A percentile compares a stretch with the other conserved stretches of the same genome.
Conservation (phyloP, 169 alveolate species). For the Eimeria sp. region DNA sequence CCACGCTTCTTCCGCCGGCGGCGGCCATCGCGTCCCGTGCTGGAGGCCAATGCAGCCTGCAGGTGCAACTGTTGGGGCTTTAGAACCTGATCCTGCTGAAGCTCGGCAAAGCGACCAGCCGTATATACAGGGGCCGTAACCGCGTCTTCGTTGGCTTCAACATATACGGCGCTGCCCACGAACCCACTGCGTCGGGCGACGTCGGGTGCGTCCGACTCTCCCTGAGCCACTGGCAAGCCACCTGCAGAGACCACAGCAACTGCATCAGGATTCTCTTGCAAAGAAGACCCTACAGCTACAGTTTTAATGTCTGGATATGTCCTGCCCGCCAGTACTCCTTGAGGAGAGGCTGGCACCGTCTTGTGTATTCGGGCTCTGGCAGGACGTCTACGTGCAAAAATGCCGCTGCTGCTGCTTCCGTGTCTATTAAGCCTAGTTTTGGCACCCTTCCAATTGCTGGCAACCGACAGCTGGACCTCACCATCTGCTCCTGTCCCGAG, state of each 20-base stretch:
- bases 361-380: neutral
- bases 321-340: neutral
- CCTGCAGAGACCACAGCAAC: neutral
- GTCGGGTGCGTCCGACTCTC: neutral
- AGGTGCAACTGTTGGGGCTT: neutral
- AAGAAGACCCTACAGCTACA: neutral
- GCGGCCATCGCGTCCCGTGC: conserved; percentile 56
- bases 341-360: neutral
- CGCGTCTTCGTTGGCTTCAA: neutral
- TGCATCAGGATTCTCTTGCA: neutral
- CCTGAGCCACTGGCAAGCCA: neutral
- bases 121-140: neutral
- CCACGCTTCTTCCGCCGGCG: conserved; percentile 65
- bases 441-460: neutral
- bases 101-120: neutral
- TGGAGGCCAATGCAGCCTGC: conserved; percentile 8
- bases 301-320: neutral
- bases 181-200: neutral
- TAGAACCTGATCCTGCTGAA: neutral
- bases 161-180: neutral
- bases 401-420: neutral
- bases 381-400: neutral
- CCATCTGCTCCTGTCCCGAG: neutral
- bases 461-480: neutral
- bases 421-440: neutral